Evolutionary conservation across 306 rosid species (phyloP).

Genomic region (Vigna nakashimae): DNA sequence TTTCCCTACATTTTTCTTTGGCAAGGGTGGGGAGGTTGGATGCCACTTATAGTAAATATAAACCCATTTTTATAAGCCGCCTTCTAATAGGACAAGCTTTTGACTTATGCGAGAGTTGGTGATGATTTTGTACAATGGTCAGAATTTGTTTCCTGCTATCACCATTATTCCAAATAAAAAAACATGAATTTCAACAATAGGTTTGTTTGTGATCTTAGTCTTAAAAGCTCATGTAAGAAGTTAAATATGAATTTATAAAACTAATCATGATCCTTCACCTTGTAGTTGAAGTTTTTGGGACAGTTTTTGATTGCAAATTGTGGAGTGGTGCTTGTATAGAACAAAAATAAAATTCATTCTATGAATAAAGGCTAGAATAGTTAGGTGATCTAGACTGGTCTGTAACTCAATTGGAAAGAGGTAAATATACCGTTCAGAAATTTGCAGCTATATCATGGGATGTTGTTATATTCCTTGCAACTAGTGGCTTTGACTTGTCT

Average conservation of each 20-base stretch:
- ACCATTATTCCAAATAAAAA: slow-evolving; percentile 1
- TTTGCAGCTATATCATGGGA: not conserved
- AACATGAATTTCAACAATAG: slow-evolving; percentile 19
- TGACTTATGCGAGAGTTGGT: slow-evolving; percentile 24
- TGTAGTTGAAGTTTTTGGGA: slow-evolving; percentile 9
- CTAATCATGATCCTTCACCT: slow-evolving; percentile 8
- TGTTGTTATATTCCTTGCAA: slow-evolving; percentile 38
- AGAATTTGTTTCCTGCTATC: not conserved
- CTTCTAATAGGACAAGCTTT: not conserved
- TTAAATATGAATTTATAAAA: not conserved
- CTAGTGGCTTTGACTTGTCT: slow-evolving; percentile 40
- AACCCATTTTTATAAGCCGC: not conserved
- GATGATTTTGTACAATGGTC: slow-evolving; percentile 1
- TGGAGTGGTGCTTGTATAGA: slow-evolving; percentile 22
- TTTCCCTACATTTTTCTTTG: not conserved
- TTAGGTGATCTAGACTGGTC: slow-evolving; percentile 3
- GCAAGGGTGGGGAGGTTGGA: not conserved
- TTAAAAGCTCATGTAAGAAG: not conserved
- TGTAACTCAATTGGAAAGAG: slow-evolving; percentile 25
- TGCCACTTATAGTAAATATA: not conserved
- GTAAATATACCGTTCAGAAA: not conserved
- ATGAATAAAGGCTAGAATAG: slow-evolving; percentile 21
- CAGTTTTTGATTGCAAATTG: slow-evolving; percentile 27
- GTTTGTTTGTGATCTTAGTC: slow-evolving; percentile 26
- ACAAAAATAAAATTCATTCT: slow-evolving; percentile 29